Base-by-base conservation (phyloP, 2,329 filamentous ascomycete genomes). In the Chalaropsis thielavioides region DNA sequence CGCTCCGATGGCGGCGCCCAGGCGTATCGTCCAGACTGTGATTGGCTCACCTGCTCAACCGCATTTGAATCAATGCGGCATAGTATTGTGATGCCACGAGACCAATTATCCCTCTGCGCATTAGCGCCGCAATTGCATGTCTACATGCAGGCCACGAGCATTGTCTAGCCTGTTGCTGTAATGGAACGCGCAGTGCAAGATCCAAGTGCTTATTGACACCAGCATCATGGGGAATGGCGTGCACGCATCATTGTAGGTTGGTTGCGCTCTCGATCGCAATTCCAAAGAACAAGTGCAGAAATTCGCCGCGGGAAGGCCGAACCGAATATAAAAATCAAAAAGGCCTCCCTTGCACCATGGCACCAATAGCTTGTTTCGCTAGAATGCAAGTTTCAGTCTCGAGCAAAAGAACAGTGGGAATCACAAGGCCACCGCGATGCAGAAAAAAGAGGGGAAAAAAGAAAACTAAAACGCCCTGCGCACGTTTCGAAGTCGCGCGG, bases 1-100 rank as follows among this genome's bases (percentile, higher is more conserved):
- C 49, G 24, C 27, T 35, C 43, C 61, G 40, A 63, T 63, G 61
- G 54, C 54, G 54, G 54, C 54, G 54, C 17, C 27, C 31, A 38
- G 10, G 54, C 54, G 54, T 58, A 19, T 35, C 54, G 38, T 31
- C 17, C 44, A 27, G 60, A 8, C 60, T 27, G 60, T 27, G n/a
- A 63, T 62, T 38, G 61, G 22, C n/a, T 31, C 22, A 27, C n/a
- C 24, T 27, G 22, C 44, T 38, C 46, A n/a, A 10, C 24, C 35
- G 46, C 24, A 13, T 51, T 24, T 27, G 19, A 51, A 38, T 38
- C 35, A 38, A 10, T 38, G 35, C 35, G 8, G 3, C 35, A 38
- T 38, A 10, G 35, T 38, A 38, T 8, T 38, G 35, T 38, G 35
- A 38, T n/a, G n/a, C n/a, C n/a, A n/a, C 35, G 35, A 10, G 5